phyloP scores from a whole-genome alignment of 345 rosid species.

The Eutrema heterophyllum region DNA sequence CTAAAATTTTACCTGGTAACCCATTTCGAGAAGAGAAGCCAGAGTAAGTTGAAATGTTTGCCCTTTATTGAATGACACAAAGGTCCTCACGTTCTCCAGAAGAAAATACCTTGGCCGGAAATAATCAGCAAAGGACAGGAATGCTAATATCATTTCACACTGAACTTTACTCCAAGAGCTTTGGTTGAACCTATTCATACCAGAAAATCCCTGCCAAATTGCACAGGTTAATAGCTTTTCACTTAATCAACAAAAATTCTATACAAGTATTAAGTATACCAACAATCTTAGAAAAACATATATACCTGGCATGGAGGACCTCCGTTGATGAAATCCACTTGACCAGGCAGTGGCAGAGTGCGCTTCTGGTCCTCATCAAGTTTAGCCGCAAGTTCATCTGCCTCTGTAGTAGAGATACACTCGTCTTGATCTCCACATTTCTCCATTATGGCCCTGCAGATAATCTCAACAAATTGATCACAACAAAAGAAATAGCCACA shows the following conservation, averaged over 20 bases:
- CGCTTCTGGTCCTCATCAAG: constrained; percentile 36
- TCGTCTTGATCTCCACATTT: constrained; percentile 74
- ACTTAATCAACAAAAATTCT: not conserved
- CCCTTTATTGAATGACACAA: constrained; percentile 77
- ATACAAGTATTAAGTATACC: not conserved
- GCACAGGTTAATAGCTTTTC: not conserved
- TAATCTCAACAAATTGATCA: constrained; percentile 2
- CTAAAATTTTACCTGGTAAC: constrained; percentile 41
- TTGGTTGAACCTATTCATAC: constrained; percentile 76
- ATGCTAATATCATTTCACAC: constrained; percentile 52
- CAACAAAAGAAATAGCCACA: not conserved
- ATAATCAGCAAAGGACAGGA: constrained; percentile 74
- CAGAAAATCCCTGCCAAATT: constrained; percentile 78
- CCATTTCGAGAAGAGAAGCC: constrained; percentile 59
- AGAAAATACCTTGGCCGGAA: constrained; percentile 88
- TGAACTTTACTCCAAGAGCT: constrained; percentile 84
- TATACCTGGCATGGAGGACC: constrained; percentile 97
- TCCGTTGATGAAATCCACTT: constrained; percentile 89
- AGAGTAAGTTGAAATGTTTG: constrained; percentile 79
- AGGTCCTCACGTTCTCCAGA: constrained; percentile 81
- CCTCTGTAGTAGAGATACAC: constrained; percentile 74
- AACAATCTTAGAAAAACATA: not conserved
- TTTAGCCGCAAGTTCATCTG: constrained; percentile 41
- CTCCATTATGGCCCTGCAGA: constrained; percentile 71
- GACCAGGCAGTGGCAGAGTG: constrained; percentile 49